Evolutionary conservation across 2,329 filamentous ascomycete genomes (phyloP).

Genomic region (Penicillium sp.): DNA sequence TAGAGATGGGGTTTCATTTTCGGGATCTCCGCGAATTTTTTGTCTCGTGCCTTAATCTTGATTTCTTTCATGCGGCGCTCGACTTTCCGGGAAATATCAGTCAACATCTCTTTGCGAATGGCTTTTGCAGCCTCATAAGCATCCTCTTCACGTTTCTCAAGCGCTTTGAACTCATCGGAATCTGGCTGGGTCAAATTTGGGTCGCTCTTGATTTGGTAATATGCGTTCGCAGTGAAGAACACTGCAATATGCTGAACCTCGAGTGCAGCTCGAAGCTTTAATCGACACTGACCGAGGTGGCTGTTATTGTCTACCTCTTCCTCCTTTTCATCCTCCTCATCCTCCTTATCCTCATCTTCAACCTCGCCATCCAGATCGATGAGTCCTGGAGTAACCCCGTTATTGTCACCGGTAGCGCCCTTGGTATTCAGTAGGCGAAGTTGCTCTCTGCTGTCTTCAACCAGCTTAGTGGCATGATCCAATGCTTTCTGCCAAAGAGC

Average conservation of each 20-base stretch:
- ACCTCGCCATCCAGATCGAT: slow-evolving; percentile 36
- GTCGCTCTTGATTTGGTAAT: slow-evolving; percentile 79
- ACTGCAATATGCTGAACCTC: slow-evolving; percentile 78
- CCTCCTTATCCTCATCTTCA: slow-evolving; percentile 38
- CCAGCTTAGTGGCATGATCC: slow-evolving; percentile 47
- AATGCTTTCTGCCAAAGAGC: slow-evolving; percentile 65
- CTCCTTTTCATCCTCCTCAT: slow-evolving; percentile 39
- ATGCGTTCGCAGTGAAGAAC: slow-evolving; percentile 82
- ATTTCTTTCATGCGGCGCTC: slow-evolving; percentile 65
- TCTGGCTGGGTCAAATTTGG: slow-evolving; percentile 62
- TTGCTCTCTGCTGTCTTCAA: slow-evolving; percentile 65
- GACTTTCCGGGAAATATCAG: slow-evolving; percentile 57
- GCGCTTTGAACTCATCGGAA: slow-evolving; percentile 63
- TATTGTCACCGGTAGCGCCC: slow-evolving; percentile 23
- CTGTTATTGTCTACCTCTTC: slow-evolving; percentile 43
- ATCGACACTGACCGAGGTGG: slow-evolving; percentile 59
- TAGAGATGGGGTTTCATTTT: slow-evolving; percentile 55
- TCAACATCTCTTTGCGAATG: slow-evolving; percentile 76
- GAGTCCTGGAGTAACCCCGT: slow-evolving; percentile 18
- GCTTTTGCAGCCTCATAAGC: slow-evolving; percentile 76
- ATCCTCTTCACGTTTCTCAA: slow-evolving; percentile 70
- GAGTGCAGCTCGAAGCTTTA: slow-evolving; percentile 68
- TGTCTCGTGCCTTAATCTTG: slow-evolving; percentile 51
- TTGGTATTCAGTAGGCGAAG: slow-evolving; percentile 44
- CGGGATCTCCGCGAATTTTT: slow-evolving; percentile 63